Conservation (phyloP, 2,329 filamentous ascomycete species). For the Penicillium brasilianum region DNA sequence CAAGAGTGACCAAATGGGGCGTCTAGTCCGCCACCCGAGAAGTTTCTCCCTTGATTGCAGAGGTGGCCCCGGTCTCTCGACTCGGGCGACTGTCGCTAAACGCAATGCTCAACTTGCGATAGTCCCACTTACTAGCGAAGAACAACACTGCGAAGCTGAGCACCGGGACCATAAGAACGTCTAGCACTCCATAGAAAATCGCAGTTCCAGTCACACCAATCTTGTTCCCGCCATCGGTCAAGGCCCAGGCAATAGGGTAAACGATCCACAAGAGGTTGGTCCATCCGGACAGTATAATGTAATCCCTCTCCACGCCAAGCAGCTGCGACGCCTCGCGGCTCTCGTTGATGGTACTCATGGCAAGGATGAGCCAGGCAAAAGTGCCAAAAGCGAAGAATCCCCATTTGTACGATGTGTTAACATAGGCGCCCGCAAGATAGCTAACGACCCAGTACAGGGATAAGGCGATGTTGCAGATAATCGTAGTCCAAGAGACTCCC, state of each 20-base stretch:
- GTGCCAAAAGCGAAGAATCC: constrained; percentile 62
- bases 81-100: constrained; percentile 53
- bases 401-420: constrained; percentile 60
- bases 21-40: neutral
- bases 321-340: constrained; percentile 48
- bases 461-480: constrained; percentile 57
- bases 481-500: constrained; percentile 62
- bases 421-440: constrained; percentile 58
- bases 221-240: constrained; percentile 59
- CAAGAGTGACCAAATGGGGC: no score
- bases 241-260: constrained; percentile 61
- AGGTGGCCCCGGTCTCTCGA: neutral
- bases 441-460: constrained; percentile 58
- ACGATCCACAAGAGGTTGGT: constrained; percentile 43
- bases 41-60: neutral
- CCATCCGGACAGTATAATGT: constrained; percentile 54
- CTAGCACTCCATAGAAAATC: constrained; percentile 62
- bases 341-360: constrained; percentile 50
- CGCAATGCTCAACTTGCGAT: constrained; percentile 55
- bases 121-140: constrained; percentile 56
- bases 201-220: constrained; percentile 54
- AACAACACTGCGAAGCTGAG: constrained; percentile 44
- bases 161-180: constrained; percentile 56
- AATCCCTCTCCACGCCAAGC: constrained; percentile 53
- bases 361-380: constrained; percentile 54